Conservation (phyloP, 2,329 filamentous ascomycete genomes). For the Tothia fuscella region DNA sequence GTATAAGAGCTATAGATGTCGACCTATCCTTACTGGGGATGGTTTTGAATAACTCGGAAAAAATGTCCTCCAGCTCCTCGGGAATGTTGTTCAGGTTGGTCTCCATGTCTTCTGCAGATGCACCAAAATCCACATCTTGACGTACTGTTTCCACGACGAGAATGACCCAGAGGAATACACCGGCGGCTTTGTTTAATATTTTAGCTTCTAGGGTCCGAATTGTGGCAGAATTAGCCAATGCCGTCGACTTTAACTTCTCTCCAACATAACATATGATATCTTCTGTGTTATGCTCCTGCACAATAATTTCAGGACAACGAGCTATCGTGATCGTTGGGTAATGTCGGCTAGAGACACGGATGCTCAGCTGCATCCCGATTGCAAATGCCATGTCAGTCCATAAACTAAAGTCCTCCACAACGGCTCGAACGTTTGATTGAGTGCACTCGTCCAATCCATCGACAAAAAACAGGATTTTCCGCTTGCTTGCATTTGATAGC, state of each 20-base stretch:
- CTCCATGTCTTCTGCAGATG: background rate
- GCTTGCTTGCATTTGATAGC: background rate
- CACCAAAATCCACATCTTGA: background rate
- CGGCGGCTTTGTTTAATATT: slow-evolving; percentile 27
- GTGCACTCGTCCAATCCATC: slow-evolving; percentile 38
- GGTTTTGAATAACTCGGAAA: background rate
- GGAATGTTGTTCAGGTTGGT: background rate
- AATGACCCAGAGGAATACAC: slow-evolving; percentile 36
- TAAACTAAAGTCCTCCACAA: slow-evolving; percentile 26
- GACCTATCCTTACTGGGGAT: background rate
- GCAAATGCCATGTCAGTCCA: slow-evolving; percentile 16
- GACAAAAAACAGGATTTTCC: slow-evolving; percentile 24
- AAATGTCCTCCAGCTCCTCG: background rate
- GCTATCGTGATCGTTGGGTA: slow-evolving; percentile 30
- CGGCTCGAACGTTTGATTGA: slow-evolving; percentile 25
- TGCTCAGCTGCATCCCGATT: slow-evolving; percentile 14
- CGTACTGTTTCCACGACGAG: slow-evolving; percentile 28
- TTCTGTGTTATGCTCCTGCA: slow-evolving; percentile 23
- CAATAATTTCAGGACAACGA: slow-evolving; percentile 18
- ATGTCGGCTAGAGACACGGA: slow-evolving; percentile 33
- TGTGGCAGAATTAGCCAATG: slow-evolving; percentile 11
- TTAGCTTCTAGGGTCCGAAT: slow-evolving; percentile 17
- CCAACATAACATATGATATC: slow-evolving; percentile 26
- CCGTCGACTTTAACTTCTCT: slow-evolving; percentile 17
- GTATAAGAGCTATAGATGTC: background rate